These are phyloP conservation scores for Ascocoryne sarcoides DNA, from an alignment of 2,329 filamentous ascomycete genomes.

Conservation along the genomic window DNA sequence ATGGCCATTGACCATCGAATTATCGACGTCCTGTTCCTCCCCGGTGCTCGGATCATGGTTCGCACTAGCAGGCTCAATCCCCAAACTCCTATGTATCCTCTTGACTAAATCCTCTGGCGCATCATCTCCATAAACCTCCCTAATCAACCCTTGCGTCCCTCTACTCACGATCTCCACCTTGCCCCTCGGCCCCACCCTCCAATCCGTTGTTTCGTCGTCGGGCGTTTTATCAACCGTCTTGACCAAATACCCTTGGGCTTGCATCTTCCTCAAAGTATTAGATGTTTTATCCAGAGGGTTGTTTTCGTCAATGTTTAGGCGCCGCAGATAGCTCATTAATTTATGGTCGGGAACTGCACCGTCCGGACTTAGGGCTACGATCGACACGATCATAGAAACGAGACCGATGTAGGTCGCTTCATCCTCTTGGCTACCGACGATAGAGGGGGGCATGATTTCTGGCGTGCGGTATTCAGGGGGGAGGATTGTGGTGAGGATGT, in stretches of 20 bases:
- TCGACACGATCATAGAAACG: slow-evolving; percentile 68
- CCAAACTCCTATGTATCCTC: slow-evolving; percentile 54
- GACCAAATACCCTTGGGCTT: slow-evolving; percentile 75
- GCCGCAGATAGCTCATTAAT: slow-evolving; percentile 63
- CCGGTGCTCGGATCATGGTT: not conserved
- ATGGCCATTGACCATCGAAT: too few species aligned
- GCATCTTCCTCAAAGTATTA: slow-evolving; percentile 62
- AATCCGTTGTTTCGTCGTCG: slow-evolving; percentile 71
- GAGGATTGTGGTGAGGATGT: slow-evolving; percentile 68
- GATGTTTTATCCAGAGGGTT: slow-evolving; percentile 69
- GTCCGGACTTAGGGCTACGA: slow-evolving; percentile 63
- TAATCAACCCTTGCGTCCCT: slow-evolving; percentile 63
- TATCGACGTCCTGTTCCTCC: not conserved
- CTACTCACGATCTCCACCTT: slow-evolving; percentile 76
- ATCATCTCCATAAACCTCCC: slow-evolving; percentile 46
- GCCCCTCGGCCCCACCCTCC: slow-evolving; percentile 75
- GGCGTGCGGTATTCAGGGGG: slow-evolving; percentile 59
- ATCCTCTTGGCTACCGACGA: slow-evolving; percentile 51
- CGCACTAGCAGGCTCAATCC: slow-evolving; percentile 32
- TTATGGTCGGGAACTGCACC: slow-evolving; percentile 69
- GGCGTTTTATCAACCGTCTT: slow-evolving; percentile 60
- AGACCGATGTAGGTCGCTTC: slow-evolving; percentile 78
- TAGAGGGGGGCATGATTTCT: slow-evolving; percentile 58
- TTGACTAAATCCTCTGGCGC: slow-evolving; percentile 46
- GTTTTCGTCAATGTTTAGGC: slow-evolving; percentile 67